These are phyloP conservation scores for Silene uniflora DNA, from an alignment of 148 eudicot genomes.

Conservation along the genomic window DNA sequence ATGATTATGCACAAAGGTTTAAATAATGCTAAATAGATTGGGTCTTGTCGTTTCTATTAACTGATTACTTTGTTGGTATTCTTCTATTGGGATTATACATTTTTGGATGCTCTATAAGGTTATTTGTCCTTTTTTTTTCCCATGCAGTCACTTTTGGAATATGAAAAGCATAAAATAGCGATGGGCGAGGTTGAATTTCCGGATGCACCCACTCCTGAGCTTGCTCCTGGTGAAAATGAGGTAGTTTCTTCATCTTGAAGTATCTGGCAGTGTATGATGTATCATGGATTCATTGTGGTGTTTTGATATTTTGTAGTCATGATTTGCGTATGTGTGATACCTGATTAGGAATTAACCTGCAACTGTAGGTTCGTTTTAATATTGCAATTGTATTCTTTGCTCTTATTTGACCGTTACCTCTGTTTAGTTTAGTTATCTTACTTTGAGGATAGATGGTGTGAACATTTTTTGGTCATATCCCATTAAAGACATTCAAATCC, in stretches of 20 bases:
- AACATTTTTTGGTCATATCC: not conserved
- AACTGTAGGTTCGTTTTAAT: not conserved
- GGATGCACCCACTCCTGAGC: slow-evolving; percentile 39
- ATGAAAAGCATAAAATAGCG: slow-evolving; percentile 61
- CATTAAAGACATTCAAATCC: not conserved
- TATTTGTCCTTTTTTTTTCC: slow-evolving; percentile 11
- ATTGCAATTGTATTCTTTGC: not conserved
- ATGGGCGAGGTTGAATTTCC: slow-evolving; percentile 72
- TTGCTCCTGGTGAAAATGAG: slow-evolving; percentile 53
- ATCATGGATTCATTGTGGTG: not conserved
- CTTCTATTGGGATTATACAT: not conserved
- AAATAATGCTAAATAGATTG: not conserved
- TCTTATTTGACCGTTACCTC: not conserved
- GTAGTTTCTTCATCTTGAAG: slow-evolving; percentile 27
- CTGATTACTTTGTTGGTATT: not conserved
- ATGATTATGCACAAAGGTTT: not conserved
- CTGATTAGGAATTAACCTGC: not conserved
- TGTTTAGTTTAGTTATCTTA: not conserved
- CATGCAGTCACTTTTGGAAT: slow-evolving; percentile 79
- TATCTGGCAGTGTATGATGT: not conserved
- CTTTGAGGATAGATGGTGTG: not conserved
- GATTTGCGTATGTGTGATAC: not conserved
- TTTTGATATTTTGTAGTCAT: not conserved
- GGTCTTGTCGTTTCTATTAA: not conserved
- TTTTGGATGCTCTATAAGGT: not conserved